Evolutionary conservation across 345 rosid species (phyloP), one percentile per base, ranked within the genome.

Genomic region (Salix brachista): DNA sequence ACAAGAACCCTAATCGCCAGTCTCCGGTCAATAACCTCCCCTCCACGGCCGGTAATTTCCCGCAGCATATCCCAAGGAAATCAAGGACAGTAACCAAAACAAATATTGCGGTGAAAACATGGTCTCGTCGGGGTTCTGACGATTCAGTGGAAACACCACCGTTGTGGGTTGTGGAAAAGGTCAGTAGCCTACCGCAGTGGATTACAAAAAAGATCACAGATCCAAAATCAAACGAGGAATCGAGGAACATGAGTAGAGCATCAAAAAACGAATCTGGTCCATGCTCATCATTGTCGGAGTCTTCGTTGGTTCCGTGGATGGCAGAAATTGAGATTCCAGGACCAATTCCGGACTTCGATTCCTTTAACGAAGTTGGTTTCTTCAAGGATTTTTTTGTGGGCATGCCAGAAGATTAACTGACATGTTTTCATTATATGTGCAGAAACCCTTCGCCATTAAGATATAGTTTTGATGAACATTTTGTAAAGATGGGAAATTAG

Each of bases 291-390:
- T 73, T 66, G 25, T 8, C 39, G 25, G 46, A 4, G 6, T 14
- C 46, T 39, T 42, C 28, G 8, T 37, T 39, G 8, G 18, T 26
- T 3, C 54, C 48, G 17, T 54, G 36, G 19, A 8, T 62, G 21
- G 17, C 70, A 12, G n/a, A 21, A 10, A 8, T 42, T 64, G 44
- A 10, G 60, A 64, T 74, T 62, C 77, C 77, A 19, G 77, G 70
- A 4, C 69, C 61, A 61, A 74, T 74, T 64, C 77, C 77, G 4
- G 42, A 74, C 32, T 2, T 74, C 0, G 69, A 44, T 62, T 5
- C 39, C 10, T 39, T 74, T 5, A 6, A 11, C 4, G 70, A 64
- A 6, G 13, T 1, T 3, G 28, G 23, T 41, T 13, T 64, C 3
- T 10, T 64, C 3, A 1, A n/a, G 8, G 5, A 64, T 19, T 74